A percentile compares a stretch with the other conserved stretches of the same genome.
Conservation (phyloP, 495 filamentous ascomycete genomes). For the Chaetomium tenue region DNA sequence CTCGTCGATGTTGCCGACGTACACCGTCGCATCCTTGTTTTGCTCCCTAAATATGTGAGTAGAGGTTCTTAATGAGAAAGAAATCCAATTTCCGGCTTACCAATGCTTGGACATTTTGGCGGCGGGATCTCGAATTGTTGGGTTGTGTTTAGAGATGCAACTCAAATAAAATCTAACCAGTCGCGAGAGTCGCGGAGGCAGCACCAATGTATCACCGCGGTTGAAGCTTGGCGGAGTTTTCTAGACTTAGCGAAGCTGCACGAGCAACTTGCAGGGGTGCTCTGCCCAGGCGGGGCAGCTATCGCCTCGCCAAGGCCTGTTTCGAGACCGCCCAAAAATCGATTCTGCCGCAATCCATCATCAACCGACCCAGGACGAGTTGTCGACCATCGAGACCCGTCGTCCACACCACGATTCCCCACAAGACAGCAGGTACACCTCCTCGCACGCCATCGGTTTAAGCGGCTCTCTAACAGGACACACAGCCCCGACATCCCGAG, state of each 20-base stretch:
- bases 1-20: constrained; percentile 97
- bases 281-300: background rate
- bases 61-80: background rate
- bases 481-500: background rate
- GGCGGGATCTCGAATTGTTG: background rate
- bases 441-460: background rate
- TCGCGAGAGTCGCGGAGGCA: background rate
- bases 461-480: background rate
- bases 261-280: constrained; percentile 1
- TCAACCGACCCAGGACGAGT: background rate
- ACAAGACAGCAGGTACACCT: constrained; percentile 1
- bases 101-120: constrained; percentile 60
- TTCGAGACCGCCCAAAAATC: constrained; percentile 22
- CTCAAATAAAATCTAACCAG: background rate
- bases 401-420: constrained; percentile 3
- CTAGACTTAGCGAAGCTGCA: background rate
- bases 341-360: constrained; percentile 24
- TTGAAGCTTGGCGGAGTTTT: constrained; percentile 7
- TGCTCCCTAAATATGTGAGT: constrained; percentile 70
- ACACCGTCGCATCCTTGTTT: constrained; percentile 97
- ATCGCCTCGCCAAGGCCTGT: constrained; percentile 14
- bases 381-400: background rate
- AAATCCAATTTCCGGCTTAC: constrained; percentile 44
- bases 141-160: background rate
- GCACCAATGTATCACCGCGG: background rate